Evolutionary conservation across 2,329 filamentous ascomycete species (phyloP), one percentile per base, ranked within the genome.

Genomic region (Alternaria solani): DNA sequence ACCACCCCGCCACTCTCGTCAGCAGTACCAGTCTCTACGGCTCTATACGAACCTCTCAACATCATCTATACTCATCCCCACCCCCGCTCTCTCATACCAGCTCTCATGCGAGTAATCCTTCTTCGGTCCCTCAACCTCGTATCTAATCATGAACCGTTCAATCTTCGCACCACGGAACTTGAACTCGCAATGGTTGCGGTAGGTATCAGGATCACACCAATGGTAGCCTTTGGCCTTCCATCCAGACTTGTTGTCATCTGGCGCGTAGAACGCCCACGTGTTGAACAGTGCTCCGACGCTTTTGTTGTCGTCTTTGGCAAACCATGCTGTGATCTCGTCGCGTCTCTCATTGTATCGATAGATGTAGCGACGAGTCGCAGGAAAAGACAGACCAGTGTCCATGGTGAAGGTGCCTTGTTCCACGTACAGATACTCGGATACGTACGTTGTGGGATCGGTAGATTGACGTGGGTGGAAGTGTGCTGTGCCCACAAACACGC

Each of bases 201-300:
- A 93, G 65, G 87, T 87, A 70, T 94, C 91, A 26, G 90, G 84
- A 23, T 88, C 84, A 72, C 91, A 93, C 20, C 92, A 78, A 74
- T 94, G 91, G 12, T 87, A 86, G 0, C 89, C 88, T 66, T 83
- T 87, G 0, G 90, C 91, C 42, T 80, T 77, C 87, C 89, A 91
- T 0, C 84, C 78, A 0, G 75, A 68, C 0, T 73, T 64, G 5
- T 74, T 70, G 3, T 75, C 66, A 5, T 25, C 39, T 25, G 75
- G 72, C 11, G 66, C 53, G 23, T 80, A 59, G 66, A 93, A 91
- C 58, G 89, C 84, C n/a, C 93, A 80, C 63, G 89, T 85, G 69
- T 93, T 91, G 75, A 94, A 94, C 20, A 93, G 80, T 64, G 93
- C 91, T 71, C 93, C 91, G 0, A 89, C 88, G 14, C 83, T 83